phyloP scores from a whole-genome alignment of 108 stramenopile genomes.

The Nannochloropsis salina region DNA sequence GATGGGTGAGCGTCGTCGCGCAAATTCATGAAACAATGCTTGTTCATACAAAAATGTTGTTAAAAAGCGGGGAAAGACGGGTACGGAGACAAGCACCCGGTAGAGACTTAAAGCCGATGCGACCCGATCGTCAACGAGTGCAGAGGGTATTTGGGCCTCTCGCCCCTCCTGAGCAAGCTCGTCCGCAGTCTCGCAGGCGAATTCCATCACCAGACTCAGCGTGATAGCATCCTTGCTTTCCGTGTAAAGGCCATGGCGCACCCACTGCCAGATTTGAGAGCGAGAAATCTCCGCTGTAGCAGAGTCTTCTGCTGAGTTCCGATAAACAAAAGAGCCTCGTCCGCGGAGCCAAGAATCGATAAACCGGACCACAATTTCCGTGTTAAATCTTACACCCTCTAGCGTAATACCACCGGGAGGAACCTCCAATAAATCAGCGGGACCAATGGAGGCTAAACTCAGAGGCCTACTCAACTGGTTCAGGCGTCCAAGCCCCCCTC shows the following conservation, averaged over 20 bases:
- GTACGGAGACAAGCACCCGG: neutral
- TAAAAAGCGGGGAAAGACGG: neutral
- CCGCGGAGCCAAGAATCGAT: slow-evolving; percentile 17
- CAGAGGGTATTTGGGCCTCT: neutral
- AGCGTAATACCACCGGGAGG: neutral
- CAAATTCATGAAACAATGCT: neutral
- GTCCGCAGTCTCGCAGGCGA: neutral
- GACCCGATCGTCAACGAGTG: neutral
- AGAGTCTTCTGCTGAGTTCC: neutral
- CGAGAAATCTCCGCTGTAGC: slow-evolving; percentile 13
- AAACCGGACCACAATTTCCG: neutral
- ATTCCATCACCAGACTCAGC: neutral
- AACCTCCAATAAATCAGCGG: neutral
- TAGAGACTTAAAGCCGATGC: neutral
- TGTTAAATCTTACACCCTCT: neutral
- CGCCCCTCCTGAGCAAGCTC: neutral
- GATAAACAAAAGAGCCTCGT: neutral
- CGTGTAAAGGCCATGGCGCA: neutral
- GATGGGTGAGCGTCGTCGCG: neutral
- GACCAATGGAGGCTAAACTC: neutral
- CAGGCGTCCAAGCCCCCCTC: neutral
- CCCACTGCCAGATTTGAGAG: neutral
- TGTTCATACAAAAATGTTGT: slow-evolving; percentile 10
- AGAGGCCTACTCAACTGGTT: neutral
- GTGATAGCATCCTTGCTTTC: neutral